Percentiles rank a stretch among this genome's conserved stretches.
Conservation (phyloP, 2,329 filamentous ascomycete species). For the Dissoconium aciculare region DNA sequence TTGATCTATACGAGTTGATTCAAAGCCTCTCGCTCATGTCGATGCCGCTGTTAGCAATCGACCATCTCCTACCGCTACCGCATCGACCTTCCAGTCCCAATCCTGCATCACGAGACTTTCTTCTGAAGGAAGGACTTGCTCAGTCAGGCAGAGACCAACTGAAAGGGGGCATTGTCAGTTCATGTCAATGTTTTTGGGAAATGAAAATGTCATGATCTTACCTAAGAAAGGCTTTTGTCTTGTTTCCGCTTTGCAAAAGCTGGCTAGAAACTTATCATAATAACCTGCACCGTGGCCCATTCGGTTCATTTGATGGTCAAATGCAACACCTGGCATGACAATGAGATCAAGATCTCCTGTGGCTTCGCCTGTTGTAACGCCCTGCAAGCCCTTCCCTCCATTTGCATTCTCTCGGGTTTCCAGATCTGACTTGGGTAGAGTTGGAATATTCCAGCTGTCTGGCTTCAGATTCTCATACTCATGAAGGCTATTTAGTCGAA, state of each 20-base stretch:
- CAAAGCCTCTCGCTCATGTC: no score
- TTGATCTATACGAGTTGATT: no score
- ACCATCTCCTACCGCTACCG: slow-evolving; percentile 27
- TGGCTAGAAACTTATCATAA: slow-evolving; percentile 83
- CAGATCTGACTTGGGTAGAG: slow-evolving; percentile 52
- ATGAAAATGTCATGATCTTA: no score
- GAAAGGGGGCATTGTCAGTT: no score
- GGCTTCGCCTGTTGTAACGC: slow-evolving; percentile 22
- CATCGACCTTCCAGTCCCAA: slow-evolving; percentile 68
- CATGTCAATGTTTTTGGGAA: no score
- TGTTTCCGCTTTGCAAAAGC: slow-evolving; percentile 39
- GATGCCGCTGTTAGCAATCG: slow-evolving; percentile 16
- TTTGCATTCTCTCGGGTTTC: slow-evolving; percentile 56
- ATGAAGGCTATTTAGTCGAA: slow-evolving; percentile 53
- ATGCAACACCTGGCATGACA: slow-evolving; percentile 83
- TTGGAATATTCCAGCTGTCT: slow-evolving; percentile 94
- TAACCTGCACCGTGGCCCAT: slow-evolving; percentile 93
- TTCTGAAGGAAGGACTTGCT: slow-evolving; percentile 59
- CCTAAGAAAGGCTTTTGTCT: slow-evolving; percentile 43
- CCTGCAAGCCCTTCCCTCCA: slow-evolving; percentile 41
- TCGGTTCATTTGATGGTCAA: slow-evolving; percentile 59
- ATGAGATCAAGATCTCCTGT: slow-evolving; percentile 58
- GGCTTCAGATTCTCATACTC: slow-evolving; percentile 65
- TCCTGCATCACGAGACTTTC: slow-evolving; percentile 57
- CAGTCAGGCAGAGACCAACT: slow-evolving; percentile 69